Evolutionary conservation across 2,329 filamentous ascomycete species (phyloP).

Genomic region (Calonectria hawksworthii): DNA sequence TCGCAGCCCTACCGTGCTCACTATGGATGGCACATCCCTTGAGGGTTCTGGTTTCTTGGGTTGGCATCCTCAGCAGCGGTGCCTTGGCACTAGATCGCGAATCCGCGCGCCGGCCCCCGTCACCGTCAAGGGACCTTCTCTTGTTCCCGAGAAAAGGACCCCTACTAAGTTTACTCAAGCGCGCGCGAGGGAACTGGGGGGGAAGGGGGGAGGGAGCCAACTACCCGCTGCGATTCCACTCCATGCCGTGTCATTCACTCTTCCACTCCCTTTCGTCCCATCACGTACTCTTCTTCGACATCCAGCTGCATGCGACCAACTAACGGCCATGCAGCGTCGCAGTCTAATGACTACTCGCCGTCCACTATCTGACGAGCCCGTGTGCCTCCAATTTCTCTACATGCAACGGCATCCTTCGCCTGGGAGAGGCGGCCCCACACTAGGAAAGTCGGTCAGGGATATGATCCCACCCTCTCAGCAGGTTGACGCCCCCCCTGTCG

Average conservation of each 20-base stretch:
- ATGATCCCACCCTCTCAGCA: slow-evolving; percentile 38
- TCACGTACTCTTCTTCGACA: slow-evolving; percentile 14
- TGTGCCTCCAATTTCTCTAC: slow-evolving; percentile 48
- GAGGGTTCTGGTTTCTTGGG: slow-evolving; percentile 20
- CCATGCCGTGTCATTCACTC: slow-evolving; percentile 16
- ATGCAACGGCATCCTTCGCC: slow-evolving; percentile 49
- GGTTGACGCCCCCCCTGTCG: slow-evolving; percentile 29
- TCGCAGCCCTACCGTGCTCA: slow-evolving; percentile 44
- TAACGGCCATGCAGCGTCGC: slow-evolving; percentile 40
- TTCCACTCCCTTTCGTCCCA: slow-evolving; percentile 34
- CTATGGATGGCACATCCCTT: slow-evolving; percentile 19
- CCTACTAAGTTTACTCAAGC: slow-evolving; percentile 27
- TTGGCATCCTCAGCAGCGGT: slow-evolving; percentile 23
- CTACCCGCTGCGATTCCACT: slow-evolving; percentile 17
- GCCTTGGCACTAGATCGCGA: slow-evolving; percentile 31
- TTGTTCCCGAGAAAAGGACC: slow-evolving; percentile 34
- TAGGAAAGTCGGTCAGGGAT: slow-evolving; percentile 51
- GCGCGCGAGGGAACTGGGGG: slow-evolving; percentile 11
- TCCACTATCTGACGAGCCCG: slow-evolving; percentile 46
- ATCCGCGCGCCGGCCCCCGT: slow-evolving; percentile 19
- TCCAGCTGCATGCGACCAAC: slow-evolving; percentile 38
- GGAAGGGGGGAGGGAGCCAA: neutral
- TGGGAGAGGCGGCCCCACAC: slow-evolving; percentile 41
- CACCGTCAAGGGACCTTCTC: slow-evolving; percentile 20
- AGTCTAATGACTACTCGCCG: slow-evolving; percentile 33